A percentile compares a stretch with the other conserved stretches of the same genome.
Evolutionary conservation across 768 basidiomycete species (phyloP).

Genomic region (Dentipellis sp.): DNA sequence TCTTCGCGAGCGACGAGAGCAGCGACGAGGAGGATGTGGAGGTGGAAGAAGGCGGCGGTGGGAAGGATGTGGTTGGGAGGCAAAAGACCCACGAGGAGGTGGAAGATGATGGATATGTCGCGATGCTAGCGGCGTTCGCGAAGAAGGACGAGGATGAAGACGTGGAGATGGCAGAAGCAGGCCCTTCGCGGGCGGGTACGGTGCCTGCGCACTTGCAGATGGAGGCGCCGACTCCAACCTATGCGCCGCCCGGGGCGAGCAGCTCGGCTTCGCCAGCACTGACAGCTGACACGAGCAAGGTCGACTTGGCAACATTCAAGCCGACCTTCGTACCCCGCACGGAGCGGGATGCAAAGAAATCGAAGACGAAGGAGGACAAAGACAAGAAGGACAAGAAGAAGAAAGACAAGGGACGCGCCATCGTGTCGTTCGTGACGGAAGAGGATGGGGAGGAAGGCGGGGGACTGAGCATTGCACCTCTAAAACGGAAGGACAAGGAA

Average conservation of each 20-base stretch:
- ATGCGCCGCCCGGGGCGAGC: too few relatives aligned
- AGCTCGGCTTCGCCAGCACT: constrained; percentile 2
- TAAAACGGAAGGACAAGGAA: constrained; percentile 6
- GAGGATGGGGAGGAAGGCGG: constrained; percentile 33
- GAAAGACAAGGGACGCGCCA: constrained; percentile 22
- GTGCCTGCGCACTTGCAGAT: constrained; percentile 3
- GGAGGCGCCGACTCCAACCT: too few relatives aligned
- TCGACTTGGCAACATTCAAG: constrained; percentile 71
- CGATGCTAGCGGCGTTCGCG: too few relatives aligned
- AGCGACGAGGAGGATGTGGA: constrained; percentile 66
- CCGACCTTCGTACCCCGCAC: constrained; percentile 78
- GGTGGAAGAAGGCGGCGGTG: constrained; percentile 15
- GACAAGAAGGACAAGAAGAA: constrained; percentile 34
- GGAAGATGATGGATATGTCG: too few relatives aligned
- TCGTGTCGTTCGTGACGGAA: constrained; percentile 73
- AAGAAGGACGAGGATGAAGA: not conserved
- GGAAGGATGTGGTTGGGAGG: constrained; percentile 1
- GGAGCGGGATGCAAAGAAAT: constrained; percentile 26
- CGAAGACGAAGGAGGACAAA: constrained; percentile 35
- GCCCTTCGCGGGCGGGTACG: not conserved
- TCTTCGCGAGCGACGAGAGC: constrained; percentile 93
- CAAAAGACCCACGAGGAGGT: not conserved
- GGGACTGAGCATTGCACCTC: constrained; percentile 13
- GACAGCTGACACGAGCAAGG: constrained; percentile 12
- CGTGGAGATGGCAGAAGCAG: not conserved